Percentiles rank a stretch among this genome's conserved stretches.
These are phyloP conservation scores for Umbelopsis sp. DNA, from an alignment of 192 early-diverging fungal species.

Conservation along the genomic window DNA sequence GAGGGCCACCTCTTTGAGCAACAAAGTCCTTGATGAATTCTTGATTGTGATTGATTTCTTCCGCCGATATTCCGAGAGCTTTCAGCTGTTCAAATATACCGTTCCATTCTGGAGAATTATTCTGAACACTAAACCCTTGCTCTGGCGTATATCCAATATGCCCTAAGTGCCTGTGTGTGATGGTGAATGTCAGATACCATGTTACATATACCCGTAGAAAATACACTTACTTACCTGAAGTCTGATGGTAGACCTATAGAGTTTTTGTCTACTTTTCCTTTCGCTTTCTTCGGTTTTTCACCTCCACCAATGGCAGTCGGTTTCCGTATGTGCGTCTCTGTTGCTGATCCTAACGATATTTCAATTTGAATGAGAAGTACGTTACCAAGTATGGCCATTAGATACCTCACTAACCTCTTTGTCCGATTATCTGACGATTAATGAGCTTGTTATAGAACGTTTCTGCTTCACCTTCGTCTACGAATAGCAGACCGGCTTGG, in stretches of 20 bases:
- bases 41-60: constrained; percentile 65
- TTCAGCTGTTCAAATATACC: constrained; percentile 67
- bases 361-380: background rate
- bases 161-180: constrained; percentile 53
- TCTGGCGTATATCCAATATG: constrained; percentile 63
- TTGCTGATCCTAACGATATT: background rate
- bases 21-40: constrained; percentile 71
- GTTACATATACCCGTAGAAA: background rate
- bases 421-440: background rate
- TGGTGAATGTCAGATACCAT: background rate
- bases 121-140: constrained; percentile 62
- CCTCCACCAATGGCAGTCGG: constrained; percentile 1
- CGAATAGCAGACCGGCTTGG: constrained; percentile 20
- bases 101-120: constrained; percentile 69
- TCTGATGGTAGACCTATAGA: constrained; percentile 54
- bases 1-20: constrained; percentile 47
- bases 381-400: too few relatives aligned
- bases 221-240: constrained; percentile 27
- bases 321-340: background rate
- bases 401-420: background rate
- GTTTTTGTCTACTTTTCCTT: constrained; percentile 58
- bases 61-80: constrained; percentile 60
- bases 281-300: constrained; percentile 28
- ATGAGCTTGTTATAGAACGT: constrained; percentile 20
- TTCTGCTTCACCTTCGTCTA: constrained; percentile 13